phyloP scores from a whole-genome alignment of 2,329 filamentous ascomycete genomes.

The Uncinocarpus reesii region DNA sequence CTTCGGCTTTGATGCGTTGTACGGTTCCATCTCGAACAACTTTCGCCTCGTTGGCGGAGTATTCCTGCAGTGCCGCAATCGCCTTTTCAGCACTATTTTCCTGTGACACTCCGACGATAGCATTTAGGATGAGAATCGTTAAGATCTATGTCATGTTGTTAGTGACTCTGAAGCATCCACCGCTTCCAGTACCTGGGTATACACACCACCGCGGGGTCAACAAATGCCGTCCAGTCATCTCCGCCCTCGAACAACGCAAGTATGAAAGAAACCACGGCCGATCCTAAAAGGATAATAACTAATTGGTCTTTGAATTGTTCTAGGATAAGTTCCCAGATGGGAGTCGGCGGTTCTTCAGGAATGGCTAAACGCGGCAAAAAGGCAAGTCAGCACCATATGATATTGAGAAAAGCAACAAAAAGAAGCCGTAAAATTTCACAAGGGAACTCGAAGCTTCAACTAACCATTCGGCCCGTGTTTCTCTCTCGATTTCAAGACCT shows the following conservation, averaged over 20 bases:
- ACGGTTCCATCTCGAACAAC: slow-evolving; percentile 76
- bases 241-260: slow-evolving; percentile 87
- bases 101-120: slow-evolving; percentile 93
- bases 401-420: neutral
- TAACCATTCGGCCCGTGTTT: slow-evolving; percentile 48
- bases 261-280: slow-evolving; percentile 85
- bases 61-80: slow-evolving; percentile 95
- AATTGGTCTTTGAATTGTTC: slow-evolving; percentile 99
- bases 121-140: slow-evolving; percentile 92
- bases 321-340: slow-evolving; percentile 88
- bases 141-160: slow-evolving; percentile 55
- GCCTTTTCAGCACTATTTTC: slow-evolving; percentile 98
- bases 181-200: neutral
- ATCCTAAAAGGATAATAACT: slow-evolving; percentile 86
- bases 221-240: slow-evolving; percentile 92
- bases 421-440: neutral
- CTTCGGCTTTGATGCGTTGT: slow-evolving; percentile 83
- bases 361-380: slow-evolving; percentile 43
- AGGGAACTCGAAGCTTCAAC: slow-evolving; percentile 14
- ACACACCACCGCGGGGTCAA: slow-evolving; percentile 87
- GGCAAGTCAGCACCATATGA: slow-evolving; percentile 17
- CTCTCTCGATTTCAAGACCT: slow-evolving; percentile 38
- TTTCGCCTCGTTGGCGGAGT: slow-evolving; percentile 95
- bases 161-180: neutral
- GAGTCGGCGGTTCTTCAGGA: slow-evolving; percentile 86